Evolutionary conservation across 2,329 filamentous ascomycete genomes (phyloP), one percentile per base, ranked within the genome.

Genomic region (Teratosphaeria viscida): DNA sequence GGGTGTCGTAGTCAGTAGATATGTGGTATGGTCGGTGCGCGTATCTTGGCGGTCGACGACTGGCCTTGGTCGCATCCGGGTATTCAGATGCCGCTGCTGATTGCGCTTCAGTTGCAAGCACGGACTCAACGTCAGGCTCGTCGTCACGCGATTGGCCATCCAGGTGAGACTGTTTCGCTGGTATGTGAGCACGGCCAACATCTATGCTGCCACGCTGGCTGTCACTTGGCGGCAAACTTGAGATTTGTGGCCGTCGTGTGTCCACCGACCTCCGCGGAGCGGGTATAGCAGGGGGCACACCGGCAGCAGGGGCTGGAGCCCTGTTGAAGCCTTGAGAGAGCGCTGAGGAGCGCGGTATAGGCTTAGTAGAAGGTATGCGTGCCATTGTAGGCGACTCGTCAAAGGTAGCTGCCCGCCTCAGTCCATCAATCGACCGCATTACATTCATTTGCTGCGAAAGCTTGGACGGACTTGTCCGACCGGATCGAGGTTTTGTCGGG

Each of bases 41-140:
- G 66, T 89, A 85, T 57, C 82, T 82, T 0, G 94, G 94, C 16
- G 90, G 88, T 55, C 91, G 83, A 56, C 94, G 85, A 70, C 96
- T 99, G 2, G 90, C 84, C 64, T 87, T 86, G 1, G 90, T 89
- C 1, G 88, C 80, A 73, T 99, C 92, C 0, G 94, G 94, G 71
- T 89, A 96, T 56, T 89, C 83, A 5, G 64, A 62, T 19, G 63
- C 58, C 12, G 61, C 63, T 23, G 61, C 56, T 3, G 60, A 57
- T 29, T 62, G 63, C 12, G 63, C 63, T 19, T 58, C 60, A 27
- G 60, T 58, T 11, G 60, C 43, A n/a, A 63, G 60, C 8, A 58
- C 52, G 2, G 63, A 64, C 3, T 61, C 58, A 8, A 59, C 16
- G 11, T 83, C 78, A 14, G 79, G 72, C 0, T 80, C 71, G 49